Evolutionary conservation across 2,329 filamentous ascomycete species (phyloP).

Genomic region (Gnomoniopsis smithogilvyi): DNA sequence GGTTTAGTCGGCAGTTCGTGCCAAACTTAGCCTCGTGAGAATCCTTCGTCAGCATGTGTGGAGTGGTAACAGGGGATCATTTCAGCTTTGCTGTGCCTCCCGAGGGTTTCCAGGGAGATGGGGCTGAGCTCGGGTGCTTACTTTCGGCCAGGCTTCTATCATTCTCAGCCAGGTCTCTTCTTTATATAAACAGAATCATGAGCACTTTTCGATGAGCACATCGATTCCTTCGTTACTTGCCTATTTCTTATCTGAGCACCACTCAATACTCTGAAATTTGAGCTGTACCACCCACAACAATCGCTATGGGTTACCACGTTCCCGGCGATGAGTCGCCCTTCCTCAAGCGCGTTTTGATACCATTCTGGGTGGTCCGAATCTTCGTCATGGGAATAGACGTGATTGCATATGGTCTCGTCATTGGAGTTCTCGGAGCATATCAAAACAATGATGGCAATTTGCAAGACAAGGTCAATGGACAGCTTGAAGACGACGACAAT

Average conservation of each 20-base stretch:
- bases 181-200: background rate
- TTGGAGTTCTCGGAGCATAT: constrained; percentile 21
- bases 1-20: background rate
- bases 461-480: constrained; percentile 3
- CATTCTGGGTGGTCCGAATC: constrained; percentile 32
- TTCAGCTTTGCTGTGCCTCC: background rate
- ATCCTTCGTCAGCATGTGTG: background rate
- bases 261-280: too few relatives aligned
- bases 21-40: background rate
- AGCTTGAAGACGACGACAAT: constrained; percentile 6
- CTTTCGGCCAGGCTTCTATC: too few relatives aligned
- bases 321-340: constrained; percentile 31
- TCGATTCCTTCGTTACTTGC: background rate
- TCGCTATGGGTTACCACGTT: constrained; percentile 25
- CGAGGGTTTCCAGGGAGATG: too few relatives aligned
- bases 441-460: constrained; percentile 13
- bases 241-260: too few relatives aligned
- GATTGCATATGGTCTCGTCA: constrained; percentile 21
- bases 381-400: constrained; percentile 27
- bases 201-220: background rate
- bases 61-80: background rate
- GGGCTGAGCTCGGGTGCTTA: background rate
- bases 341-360: constrained; percentile 31
- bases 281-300: too few relatives aligned
- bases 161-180: background rate